Percentiles rank a stretch among this genome's conserved stretches.
phyloP scores from a whole-genome alignment of 495 filamentous ascomycete species.

The Lepraria neglecta region DNA sequence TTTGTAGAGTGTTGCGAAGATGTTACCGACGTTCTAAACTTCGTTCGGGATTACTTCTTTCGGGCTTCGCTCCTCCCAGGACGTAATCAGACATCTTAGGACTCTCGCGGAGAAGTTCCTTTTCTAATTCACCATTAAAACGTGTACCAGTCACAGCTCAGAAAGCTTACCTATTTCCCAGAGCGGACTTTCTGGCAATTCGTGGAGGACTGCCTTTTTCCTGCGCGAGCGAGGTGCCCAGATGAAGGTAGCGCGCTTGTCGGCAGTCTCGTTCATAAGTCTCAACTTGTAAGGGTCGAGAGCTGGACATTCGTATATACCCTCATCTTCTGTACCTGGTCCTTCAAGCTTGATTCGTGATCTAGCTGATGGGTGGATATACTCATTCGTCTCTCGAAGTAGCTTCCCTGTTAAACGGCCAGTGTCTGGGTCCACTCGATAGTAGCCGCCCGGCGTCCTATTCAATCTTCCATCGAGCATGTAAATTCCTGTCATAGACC shows the following conservation, averaged over 20 bases:
- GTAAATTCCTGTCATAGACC: conserved; percentile 26
- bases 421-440: conserved; percentile 22
- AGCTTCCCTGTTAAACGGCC: conserved; percentile 14
- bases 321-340: conserved; percentile 25
- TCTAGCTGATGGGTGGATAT: conserved; percentile 27
- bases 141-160: neutral
- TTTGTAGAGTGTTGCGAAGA: neutral
- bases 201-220: conserved; percentile 10
- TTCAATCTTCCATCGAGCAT: conserved; percentile 21
- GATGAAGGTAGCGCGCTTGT: conserved; percentile 21
- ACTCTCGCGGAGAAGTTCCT: conserved; percentile 19
- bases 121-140: conserved; percentile 7
- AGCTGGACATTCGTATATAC: conserved; percentile 25
- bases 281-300: conserved; percentile 26
- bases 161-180: conserved; percentile 13
- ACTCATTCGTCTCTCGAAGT: conserved; percentile 28
- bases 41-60: neutral
- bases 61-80: neutral
- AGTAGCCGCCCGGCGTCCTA: conserved; percentile 27
- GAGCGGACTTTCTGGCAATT: conserved; percentile 24
- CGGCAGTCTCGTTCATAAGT: conserved; percentile 16
- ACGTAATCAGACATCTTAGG: conserved; percentile 24
- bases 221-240: conserved; percentile 25
- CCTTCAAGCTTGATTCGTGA: conserved; percentile 20
- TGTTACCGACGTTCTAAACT: conserved; percentile 7